Conservation (phyloP, 2,329 filamentous ascomycete genomes). For the Hymenoscyphus occultus region DNA sequence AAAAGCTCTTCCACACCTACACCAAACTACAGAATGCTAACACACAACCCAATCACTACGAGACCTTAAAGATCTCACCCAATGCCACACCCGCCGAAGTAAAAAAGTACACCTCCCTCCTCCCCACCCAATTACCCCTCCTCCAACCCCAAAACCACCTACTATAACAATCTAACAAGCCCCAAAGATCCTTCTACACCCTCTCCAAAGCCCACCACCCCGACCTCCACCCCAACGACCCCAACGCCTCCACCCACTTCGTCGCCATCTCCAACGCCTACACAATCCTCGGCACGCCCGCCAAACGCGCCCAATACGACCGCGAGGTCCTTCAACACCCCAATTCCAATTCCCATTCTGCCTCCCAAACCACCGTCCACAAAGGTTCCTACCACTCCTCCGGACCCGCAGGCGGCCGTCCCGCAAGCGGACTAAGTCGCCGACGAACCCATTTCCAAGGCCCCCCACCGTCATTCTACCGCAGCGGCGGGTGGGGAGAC, state of each 20-base stretch:
- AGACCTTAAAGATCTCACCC: constrained; percentile 68
- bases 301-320: constrained; percentile 80
- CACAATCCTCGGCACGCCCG: constrained; percentile 66
- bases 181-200: constrained; percentile 70
- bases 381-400: constrained; percentile 54
- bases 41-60: constrained; percentile 66
- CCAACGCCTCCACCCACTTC: constrained; percentile 70
- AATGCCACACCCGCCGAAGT: constrained; percentile 73
- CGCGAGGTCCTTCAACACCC: constrained; percentile 52
- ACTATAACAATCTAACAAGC: constrained; percentile 1
- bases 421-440: constrained; percentile 76
- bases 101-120: constrained; percentile 63
- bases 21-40: constrained; percentile 29
- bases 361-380: background rate
- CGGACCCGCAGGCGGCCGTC: constrained; percentile 67
- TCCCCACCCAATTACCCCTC: background rate
- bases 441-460: constrained; percentile 75
- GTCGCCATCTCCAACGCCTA: constrained; percentile 83
- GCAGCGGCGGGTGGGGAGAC: constrained; percentile 72
- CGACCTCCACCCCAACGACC: constrained; percentile 79
- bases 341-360: constrained; percentile 22
- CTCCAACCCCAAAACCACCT: background rate
- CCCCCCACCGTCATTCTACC: constrained; percentile 86
- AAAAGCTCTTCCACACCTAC: constrained; percentile 45
- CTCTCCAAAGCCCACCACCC: constrained; percentile 93